These are phyloP conservation scores for Thuidium tamariscinum DNA, from an alignment of 225 moss, liverwort and hornwort genomes.

Conservation along the genomic window DNA sequence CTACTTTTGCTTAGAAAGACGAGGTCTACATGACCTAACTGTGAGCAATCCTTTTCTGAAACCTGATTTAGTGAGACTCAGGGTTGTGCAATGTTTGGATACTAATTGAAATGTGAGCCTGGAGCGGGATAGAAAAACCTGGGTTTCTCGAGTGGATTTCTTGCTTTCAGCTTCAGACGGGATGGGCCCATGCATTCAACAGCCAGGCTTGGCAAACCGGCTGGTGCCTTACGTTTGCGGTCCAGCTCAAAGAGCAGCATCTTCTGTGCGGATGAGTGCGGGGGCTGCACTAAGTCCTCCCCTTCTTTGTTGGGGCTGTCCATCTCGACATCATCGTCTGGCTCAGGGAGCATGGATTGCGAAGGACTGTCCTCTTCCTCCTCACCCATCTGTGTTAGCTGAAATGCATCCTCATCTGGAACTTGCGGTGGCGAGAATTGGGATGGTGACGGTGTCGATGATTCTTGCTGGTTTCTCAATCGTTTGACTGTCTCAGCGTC, in stretches of 20 bases:
- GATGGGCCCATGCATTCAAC: conserved; percentile 29
- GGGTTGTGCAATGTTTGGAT: background rate
- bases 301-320: conserved; percentile 13
- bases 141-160: conserved; percentile 13
- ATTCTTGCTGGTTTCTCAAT: conserved; percentile 5
- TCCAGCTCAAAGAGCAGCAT: conserved; percentile 46
- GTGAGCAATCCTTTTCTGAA: background rate
- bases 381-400: conserved; percentile 10
- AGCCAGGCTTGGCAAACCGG: conserved; percentile 43
- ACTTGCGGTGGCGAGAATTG: conserved; percentile 22
- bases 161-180: conserved; percentile 27
- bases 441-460: conserved; percentile 21
- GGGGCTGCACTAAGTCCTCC: conserved; percentile 9
- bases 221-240: conserved; percentile 46
- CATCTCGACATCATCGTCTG: conserved; percentile 10
- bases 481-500: background rate
- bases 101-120: background rate
- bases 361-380: conserved; percentile 25
- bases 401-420: conserved; percentile 18
- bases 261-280: conserved; percentile 29
- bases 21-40: background rate
- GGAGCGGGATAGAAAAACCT: conserved; percentile 27
- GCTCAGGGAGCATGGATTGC: conserved; percentile 16
- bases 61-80: background rate
- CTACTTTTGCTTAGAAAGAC: background rate